Evolutionary conservation across 2,329 filamentous ascomycete species (phyloP).

Genomic region (Knoxdaviesia proteae): DNA sequence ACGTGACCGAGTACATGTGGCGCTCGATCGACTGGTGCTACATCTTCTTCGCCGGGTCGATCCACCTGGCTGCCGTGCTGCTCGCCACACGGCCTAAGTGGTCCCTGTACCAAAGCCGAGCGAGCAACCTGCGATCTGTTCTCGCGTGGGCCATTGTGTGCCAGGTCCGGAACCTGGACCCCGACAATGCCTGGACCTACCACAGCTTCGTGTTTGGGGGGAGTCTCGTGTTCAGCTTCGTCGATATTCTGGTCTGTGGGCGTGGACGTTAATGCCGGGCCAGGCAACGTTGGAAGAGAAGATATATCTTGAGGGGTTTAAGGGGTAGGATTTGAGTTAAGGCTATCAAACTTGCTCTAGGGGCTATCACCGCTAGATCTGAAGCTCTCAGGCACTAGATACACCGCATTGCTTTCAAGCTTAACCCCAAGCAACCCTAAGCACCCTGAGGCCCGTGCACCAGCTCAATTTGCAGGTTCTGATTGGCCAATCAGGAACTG

Average conservation of each 20-base stretch:
- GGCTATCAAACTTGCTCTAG: too few relatives aligned
- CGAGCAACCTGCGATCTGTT: conserved; percentile 46
- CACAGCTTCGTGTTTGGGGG: conserved; percentile 47
- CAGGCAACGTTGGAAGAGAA: conserved; percentile 5
- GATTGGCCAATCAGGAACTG: too few relatives aligned
- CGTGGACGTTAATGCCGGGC: conserved; percentile 24
- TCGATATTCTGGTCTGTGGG: conserved; percentile 31
- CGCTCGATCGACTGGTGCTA: conserved; percentile 43
- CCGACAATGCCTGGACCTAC: conserved; percentile 42
- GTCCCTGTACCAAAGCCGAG: conserved; percentile 48
- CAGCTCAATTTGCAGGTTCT: too few relatives aligned
- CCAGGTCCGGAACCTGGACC: conserved; percentile 23
- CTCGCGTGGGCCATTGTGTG: conserved; percentile 50
- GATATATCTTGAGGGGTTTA: too few relatives aligned
- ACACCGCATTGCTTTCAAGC: too few relatives aligned
- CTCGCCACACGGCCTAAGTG: conserved; percentile 41
- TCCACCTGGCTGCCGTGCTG: conserved; percentile 42
- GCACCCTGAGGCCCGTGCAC: too few relatives aligned
- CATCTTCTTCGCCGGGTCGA: conserved; percentile 45
- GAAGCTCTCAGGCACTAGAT: too few relatives aligned
- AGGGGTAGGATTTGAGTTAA: too few relatives aligned
- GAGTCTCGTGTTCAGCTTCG: conserved; percentile 45
- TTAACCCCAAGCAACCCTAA: too few relatives aligned
- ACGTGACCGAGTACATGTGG: conserved; percentile 46
- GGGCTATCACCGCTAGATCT: too few relatives aligned